Conservation (phyloP, 495 filamentous ascomycete species). For the Penicillium paxilli region DNA sequence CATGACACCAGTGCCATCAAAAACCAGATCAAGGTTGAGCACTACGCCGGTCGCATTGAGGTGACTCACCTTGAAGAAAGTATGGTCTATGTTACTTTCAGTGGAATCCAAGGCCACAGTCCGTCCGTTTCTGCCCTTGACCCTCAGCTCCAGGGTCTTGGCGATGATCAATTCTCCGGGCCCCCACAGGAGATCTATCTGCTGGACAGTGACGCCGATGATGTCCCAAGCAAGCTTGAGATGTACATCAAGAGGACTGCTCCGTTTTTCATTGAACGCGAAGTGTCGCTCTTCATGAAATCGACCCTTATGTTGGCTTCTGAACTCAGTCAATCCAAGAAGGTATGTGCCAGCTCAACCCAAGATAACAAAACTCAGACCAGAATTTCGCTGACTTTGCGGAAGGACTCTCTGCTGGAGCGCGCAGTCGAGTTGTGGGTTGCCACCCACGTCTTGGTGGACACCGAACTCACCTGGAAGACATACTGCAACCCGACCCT, state of each 20-base stretch:
- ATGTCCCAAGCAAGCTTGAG: constrained; percentile 66
- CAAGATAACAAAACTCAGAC: background rate
- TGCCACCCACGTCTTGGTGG: constrained; percentile 69
- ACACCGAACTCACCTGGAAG: constrained; percentile 66
- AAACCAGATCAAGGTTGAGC: constrained; percentile 54
- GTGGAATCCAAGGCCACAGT: constrained; percentile 48
- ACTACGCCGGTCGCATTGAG: constrained; percentile 62
- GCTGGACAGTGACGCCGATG: constrained; percentile 67
- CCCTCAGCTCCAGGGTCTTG: constrained; percentile 55
- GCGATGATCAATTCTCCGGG: constrained; percentile 43
- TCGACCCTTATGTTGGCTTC: constrained; percentile 63
- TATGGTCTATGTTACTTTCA: constrained; percentile 50
- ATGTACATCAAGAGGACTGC: constrained; percentile 66
- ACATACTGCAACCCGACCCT: constrained; percentile 54
- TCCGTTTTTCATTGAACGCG: constrained; percentile 60
- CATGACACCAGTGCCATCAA: constrained; percentile 62
- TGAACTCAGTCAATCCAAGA: constrained; percentile 52
- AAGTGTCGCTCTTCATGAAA: constrained; percentile 67
- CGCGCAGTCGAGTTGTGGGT: constrained; percentile 75
- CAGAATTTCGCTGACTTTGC: constrained; percentile 2
- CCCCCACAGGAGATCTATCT: constrained; percentile 51
- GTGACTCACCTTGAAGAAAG: constrained; percentile 68
- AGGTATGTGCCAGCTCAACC: constrained; percentile 30
- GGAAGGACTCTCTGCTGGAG: constrained; percentile 61
- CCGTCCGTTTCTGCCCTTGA: constrained; percentile 47